These are phyloP conservation scores for Pterocarpus santalinus DNA, from an alignment of 306 rosid genomes.

Conservation along the genomic window DNA sequence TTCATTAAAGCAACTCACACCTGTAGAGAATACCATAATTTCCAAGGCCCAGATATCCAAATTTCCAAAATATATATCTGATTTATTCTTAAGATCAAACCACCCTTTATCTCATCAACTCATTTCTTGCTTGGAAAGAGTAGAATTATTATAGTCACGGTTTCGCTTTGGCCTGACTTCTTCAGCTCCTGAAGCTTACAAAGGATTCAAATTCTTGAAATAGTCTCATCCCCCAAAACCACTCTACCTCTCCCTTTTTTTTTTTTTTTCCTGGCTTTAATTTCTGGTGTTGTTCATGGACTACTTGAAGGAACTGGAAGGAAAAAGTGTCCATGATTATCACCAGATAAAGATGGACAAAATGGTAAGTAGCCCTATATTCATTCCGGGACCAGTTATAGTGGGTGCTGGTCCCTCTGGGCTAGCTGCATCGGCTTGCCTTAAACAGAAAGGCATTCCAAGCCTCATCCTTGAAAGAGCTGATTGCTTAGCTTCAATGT, in stretches of 20 bases:
- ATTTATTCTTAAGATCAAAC: constrained; percentile 20
- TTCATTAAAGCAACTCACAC: not conserved
- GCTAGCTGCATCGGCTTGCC: constrained; percentile 89
- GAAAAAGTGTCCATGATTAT: constrained; percentile 70
- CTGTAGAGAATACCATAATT: too few relatives aligned
- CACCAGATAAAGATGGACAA: constrained; percentile 38
- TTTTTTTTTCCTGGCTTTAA: not conserved
- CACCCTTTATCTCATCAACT: constrained; percentile 9
- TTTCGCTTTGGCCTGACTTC: constrained; percentile 25
- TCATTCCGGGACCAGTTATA: constrained; percentile 70
- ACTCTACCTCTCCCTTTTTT: not conserved
- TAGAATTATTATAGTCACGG: not conserved
- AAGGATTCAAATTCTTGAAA: constrained; percentile 21
- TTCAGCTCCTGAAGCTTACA: constrained; percentile 6
- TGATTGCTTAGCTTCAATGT: constrained; percentile 85
- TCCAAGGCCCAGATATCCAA: not conserved
- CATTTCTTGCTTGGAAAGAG: not conserved
- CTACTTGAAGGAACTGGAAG: constrained; percentile 73
- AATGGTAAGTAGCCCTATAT: constrained; percentile 31
- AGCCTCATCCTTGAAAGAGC: constrained; percentile 75
- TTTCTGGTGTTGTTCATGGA: constrained; percentile 54
- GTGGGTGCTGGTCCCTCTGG: constrained; percentile 99
- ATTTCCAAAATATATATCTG: not conserved
- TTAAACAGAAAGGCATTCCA: constrained; percentile 73
- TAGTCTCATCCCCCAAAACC: not conserved